Evolutionary conservation across 2,329 filamentous ascomycete genomes (phyloP).

Genomic region (Pseudomassariella vexata): DNA sequence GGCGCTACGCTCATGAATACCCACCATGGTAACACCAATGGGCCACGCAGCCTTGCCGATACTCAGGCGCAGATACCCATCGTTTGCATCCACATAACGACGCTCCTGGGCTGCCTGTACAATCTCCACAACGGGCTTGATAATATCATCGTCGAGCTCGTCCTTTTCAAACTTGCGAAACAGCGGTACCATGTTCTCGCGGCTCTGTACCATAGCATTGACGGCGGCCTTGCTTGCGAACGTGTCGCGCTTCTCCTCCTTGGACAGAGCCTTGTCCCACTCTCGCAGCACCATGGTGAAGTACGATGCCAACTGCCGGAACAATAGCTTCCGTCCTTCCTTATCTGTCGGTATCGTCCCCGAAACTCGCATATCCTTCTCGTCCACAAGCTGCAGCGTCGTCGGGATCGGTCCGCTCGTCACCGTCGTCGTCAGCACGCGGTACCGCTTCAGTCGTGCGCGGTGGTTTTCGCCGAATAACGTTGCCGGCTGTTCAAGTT

Average conservation of each 20-base stretch:
- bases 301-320: slow-evolving; percentile 85
- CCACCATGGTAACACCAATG: slow-evolving; percentile 99
- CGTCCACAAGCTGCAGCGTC: slow-evolving; percentile 70
- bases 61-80: slow-evolving; percentile 85
- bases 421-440: slow-evolving; percentile 55
- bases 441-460: slow-evolving; percentile 65
- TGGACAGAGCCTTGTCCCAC: slow-evolving; percentile 74
- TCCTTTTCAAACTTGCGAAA: slow-evolving; percentile 84
- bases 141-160: slow-evolving; percentile 70
- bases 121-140: slow-evolving; percentile 84
- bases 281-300: slow-evolving; percentile 93
- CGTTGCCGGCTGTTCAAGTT: slow-evolving; percentile 63
- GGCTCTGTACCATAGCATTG: slow-evolving; percentile 79
- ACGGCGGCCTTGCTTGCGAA: slow-evolving; percentile 77
- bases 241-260: slow-evolving; percentile 57
- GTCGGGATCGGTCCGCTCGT: slow-evolving; percentile 82
- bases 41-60: slow-evolving; percentile 98
- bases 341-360: slow-evolving; percentile 56
- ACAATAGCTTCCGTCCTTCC: slow-evolving; percentile 65
- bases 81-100: slow-evolving; percentile 92
- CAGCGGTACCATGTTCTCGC: slow-evolving; percentile 81
- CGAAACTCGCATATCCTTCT: slow-evolving; percentile 76
- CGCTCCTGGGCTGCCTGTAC: slow-evolving; percentile 84
- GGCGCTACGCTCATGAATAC: slow-evolving; percentile 95
- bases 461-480: slow-evolving; percentile 79